Conservation (phyloP, 139 green algal species). For the Chlamydomonas incerta region DNA sequence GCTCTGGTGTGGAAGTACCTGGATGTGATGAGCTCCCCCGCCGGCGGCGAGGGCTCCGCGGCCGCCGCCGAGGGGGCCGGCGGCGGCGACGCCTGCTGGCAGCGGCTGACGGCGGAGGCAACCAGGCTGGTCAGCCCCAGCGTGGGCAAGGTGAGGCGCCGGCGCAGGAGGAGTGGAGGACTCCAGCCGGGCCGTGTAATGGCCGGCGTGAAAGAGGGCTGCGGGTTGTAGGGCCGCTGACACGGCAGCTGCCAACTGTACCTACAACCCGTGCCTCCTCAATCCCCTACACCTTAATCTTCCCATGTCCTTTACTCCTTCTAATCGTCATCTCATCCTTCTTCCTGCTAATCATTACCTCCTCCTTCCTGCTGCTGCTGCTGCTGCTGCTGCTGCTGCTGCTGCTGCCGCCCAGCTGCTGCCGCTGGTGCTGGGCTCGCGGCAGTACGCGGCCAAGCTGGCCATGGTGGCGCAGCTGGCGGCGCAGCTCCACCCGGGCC, state of each 20-base stretch:
- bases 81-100: conserved; percentile 42
- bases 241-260: too few relatives aligned
- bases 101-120: not conserved
- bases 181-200: too few relatives aligned
- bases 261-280: too few relatives aligned
- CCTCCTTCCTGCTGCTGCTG: not conserved
- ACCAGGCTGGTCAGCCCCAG: conserved; percentile 8
- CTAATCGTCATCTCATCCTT: too few relatives aligned
- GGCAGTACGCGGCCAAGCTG: conserved; percentile 82
- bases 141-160: conserved; percentile 43
- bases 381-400: not conserved
- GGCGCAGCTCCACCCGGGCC: conserved; percentile 49
- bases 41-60: too few relatives aligned
- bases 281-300: too few relatives aligned
- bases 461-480: conserved; percentile 74
- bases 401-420: conserved; percentile 54
- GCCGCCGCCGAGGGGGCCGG: not conserved
- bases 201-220: too few relatives aligned
- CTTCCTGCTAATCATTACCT: too few relatives aligned
- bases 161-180: too few relatives aligned
- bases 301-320: too few relatives aligned
- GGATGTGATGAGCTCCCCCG: conserved; percentile 33
- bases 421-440: conserved; percentile 62
- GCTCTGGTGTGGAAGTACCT: conserved; percentile 27
- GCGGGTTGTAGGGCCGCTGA: too few relatives aligned